Percentiles rank a stretch among this genome's conserved stretches.
Conservation (phyloP, 192 early-diverging fungal species). For the Backusella parvicylindrica region DNA sequence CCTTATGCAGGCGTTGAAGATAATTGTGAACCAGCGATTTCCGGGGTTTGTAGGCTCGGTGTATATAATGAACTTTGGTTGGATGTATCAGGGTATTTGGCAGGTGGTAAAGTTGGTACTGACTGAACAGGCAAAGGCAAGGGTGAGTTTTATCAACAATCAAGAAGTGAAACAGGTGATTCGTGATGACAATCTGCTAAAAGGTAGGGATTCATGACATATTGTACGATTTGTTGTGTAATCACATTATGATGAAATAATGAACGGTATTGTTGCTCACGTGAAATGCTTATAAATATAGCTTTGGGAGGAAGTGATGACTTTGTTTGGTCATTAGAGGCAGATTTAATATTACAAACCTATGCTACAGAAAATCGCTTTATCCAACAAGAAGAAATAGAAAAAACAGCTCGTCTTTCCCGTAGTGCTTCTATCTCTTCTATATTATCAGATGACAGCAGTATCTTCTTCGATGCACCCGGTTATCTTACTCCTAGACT, state of each 20-base stretch:
- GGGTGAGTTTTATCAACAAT: constrained; percentile 29
- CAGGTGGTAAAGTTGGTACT: constrained; percentile 39
- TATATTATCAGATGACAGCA: background rate
- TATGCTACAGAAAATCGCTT: constrained; percentile 12
- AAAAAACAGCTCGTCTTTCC: background rate
- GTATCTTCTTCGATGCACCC: constrained; percentile 12
- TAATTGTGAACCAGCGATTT: constrained; percentile 20
- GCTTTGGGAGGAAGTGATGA: constrained; percentile 27
- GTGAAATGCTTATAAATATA: background rate
- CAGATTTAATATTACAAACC: constrained; percentile 17
- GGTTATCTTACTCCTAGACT: background rate
- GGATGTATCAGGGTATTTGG: constrained; percentile 48
- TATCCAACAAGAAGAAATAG: background rate
- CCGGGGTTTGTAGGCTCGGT: constrained; percentile 28
- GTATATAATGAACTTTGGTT: constrained; percentile 41
- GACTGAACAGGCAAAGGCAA: constrained; percentile 30
- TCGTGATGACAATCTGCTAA: constrained; percentile 26
- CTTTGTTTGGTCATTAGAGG: constrained; percentile 10
- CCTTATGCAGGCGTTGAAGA: constrained; percentile 18
- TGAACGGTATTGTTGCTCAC: background rate
- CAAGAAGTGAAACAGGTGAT: constrained; percentile 27
- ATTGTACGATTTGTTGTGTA: background rate
- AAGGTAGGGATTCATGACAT: constrained; percentile 18
- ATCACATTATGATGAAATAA: background rate
- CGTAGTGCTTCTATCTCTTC: constrained; percentile 4